These are phyloP conservation scores for Cystofilobasidium ferigula DNA, from an alignment of 768 basidiomycete species.

Conservation along the genomic window DNA sequence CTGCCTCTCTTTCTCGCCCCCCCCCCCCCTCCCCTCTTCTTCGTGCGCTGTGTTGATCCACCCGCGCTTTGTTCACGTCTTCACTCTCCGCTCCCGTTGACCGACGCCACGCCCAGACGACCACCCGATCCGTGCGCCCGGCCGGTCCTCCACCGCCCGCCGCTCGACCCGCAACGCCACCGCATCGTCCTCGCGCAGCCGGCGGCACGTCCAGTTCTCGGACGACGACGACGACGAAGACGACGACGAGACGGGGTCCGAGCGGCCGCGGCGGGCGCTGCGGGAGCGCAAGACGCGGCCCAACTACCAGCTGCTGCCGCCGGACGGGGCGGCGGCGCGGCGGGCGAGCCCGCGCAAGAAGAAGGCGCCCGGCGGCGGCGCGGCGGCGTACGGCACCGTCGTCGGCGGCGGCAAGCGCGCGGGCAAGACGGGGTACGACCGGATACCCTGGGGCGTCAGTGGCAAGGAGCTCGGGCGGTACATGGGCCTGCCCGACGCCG, in stretches of 20 bases:
- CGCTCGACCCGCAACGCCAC: slow-evolving; percentile 9
- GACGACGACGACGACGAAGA: background rate
- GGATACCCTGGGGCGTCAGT: slow-evolving; percentile 27
- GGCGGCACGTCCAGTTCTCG: slow-evolving; percentile 4
- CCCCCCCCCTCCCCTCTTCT: no score
- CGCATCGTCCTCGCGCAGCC: no score
- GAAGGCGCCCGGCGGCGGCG: background rate
- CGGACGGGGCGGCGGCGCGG: background rate
- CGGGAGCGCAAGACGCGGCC: slow-evolving; percentile 24
- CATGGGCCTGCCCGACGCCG: slow-evolving; percentile 31
- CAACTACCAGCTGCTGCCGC: slow-evolving; percentile 23
- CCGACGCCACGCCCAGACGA: no score
- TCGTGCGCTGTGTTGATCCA: no score
- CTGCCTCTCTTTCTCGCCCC: background rate
- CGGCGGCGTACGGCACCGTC: background rate
- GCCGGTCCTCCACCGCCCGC: background rate
- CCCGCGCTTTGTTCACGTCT: background rate
- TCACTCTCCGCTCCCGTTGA: no score
- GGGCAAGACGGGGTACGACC: background rate
- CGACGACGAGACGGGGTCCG: slow-evolving; percentile 2
- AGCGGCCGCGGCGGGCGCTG: slow-evolving; percentile 7
- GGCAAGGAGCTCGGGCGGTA: slow-evolving; percentile 33
- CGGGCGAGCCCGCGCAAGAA: slow-evolving; percentile 2
- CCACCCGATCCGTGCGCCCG: background rate
- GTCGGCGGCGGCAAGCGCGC: background rate